Conservation (phyloP, 2,329 filamentous ascomycete genomes). For the Colletotrichum lindemuthianum region DNA sequence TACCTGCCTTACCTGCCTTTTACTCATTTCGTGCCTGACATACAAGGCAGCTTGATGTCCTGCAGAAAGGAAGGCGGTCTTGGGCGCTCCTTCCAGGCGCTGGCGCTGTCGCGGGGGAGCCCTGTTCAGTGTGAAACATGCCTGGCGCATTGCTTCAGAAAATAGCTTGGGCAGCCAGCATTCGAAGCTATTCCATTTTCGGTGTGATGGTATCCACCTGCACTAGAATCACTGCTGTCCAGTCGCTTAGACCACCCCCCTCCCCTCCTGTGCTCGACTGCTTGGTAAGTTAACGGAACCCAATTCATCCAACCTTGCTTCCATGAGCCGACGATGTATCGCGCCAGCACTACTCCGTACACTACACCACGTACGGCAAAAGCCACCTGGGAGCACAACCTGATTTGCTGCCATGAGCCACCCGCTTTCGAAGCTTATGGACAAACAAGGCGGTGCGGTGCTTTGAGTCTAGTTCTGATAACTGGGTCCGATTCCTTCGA, state of each 20-base stretch:
- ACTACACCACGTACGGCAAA: slow-evolving; percentile 4
- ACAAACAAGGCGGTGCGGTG: slow-evolving; percentile 13
- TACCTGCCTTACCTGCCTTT: too few relatives aligned
- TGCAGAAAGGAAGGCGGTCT: neutral
- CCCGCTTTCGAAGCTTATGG: slow-evolving; percentile 10
- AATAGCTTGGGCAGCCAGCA: slow-evolving; percentile 47
- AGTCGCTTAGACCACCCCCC: slow-evolving; percentile 38
- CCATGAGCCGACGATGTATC: slow-evolving; percentile 15
- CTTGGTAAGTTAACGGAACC: too few relatives aligned
- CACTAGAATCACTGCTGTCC: slow-evolving; percentile 39
- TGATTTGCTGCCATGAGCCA: slow-evolving; percentile 25
- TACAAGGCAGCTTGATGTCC: neutral
- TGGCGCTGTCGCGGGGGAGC: slow-evolving; percentile 33
- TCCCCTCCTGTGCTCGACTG: slow-evolving; percentile 33
- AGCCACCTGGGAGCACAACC: neutral
- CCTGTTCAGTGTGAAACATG: slow-evolving; percentile 58
- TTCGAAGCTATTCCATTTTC: slow-evolving; percentile 45
- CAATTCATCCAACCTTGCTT: slow-evolving; percentile 9
- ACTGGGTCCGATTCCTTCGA: slow-evolving; percentile 7
- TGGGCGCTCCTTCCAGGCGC: slow-evolving; percentile 5
- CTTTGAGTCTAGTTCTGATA: neutral
- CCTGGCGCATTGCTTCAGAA: slow-evolving; percentile 62
- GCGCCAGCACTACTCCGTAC: neutral
- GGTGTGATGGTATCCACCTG: slow-evolving; percentile 19
- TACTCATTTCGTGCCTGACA: neutral